Evolutionary conservation across 2,329 filamentous ascomycete species (phyloP).

Genomic region (Trichoderma breve): DNA sequence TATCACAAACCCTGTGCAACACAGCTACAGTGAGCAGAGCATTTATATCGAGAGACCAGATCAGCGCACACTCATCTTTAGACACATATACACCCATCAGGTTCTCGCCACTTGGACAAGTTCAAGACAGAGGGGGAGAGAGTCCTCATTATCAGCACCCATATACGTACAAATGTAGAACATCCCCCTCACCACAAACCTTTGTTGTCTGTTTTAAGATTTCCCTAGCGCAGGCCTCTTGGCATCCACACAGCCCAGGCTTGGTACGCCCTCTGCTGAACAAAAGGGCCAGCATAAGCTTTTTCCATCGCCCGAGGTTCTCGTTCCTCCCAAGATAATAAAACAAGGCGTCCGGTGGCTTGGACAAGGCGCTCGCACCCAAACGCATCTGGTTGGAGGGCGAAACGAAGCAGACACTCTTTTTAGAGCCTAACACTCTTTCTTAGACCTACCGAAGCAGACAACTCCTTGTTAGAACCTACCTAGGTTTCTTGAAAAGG

Average conservation of each 20-base stretch:
- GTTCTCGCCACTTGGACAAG: background rate
- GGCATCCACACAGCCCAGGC: background rate
- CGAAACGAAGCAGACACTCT: background rate
- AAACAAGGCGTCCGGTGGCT: background rate
- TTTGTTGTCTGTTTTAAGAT: background rate
- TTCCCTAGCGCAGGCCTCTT: background rate
- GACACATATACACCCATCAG: background rate
- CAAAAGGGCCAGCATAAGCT: background rate
- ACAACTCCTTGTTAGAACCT: no score
- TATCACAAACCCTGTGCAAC: background rate
- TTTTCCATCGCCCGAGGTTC: background rate
- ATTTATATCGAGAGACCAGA: background rate
- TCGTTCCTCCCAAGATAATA: background rate
- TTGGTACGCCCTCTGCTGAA: background rate
- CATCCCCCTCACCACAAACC: background rate
- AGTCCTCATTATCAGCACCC: background rate
- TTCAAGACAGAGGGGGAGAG: background rate
- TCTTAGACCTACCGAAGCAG: no score
- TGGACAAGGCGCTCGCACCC: background rate
- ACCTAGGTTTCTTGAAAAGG: background rate
- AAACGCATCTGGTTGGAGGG: background rate
- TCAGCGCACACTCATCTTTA: background rate
- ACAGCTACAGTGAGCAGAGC: background rate
- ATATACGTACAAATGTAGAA: background rate
- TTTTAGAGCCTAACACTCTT: background rate